Evolutionary conservation across 371 early-diverging fungal genomes (phyloP).

Genomic region (Haplosporangium sp.): DNA sequence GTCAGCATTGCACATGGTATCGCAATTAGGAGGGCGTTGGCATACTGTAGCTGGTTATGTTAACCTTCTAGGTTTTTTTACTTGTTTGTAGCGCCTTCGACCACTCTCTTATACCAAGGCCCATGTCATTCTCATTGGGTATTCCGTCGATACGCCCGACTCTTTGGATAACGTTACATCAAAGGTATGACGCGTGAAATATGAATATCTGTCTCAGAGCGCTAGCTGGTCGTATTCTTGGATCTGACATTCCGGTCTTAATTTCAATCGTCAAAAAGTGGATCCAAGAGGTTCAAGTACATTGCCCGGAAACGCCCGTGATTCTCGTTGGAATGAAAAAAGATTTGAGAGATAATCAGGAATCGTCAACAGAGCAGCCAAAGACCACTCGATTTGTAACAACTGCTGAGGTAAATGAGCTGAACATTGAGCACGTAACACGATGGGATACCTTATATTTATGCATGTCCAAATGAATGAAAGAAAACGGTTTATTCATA

Average conservation of each 20-base stretch:
- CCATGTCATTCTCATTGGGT: conserved; percentile 90
- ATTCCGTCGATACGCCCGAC: conserved; percentile 86
- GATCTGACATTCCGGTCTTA: neutral
- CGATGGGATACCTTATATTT: too few species aligned
- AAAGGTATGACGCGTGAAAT: conserved; percentile 57
- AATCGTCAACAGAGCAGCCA: conserved; percentile 56
- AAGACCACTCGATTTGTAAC: conserved; percentile 31
- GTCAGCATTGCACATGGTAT: too few species aligned
- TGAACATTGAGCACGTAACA: too few species aligned
- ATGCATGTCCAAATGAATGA: too few species aligned
- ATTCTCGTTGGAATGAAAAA: conserved; percentile 82
- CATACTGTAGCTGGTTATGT: too few species aligned
- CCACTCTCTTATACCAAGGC: conserved; percentile 93
- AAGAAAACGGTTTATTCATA: neutral
- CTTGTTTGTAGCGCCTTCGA: conserved; percentile 84
- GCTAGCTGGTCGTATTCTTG: neutral
- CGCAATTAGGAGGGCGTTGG: too few species aligned
- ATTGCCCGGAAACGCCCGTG: conserved; percentile 76
- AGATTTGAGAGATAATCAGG: conserved; percentile 74
- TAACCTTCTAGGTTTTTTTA: too few species aligned
- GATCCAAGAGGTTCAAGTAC: conserved; percentile 79
- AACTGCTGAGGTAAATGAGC: conserved; percentile 28
- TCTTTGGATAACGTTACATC: conserved; percentile 88
- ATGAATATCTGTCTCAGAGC: too few species aligned
- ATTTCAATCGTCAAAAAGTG: conserved; percentile 60